Conservation (phyloP, 352 stramenopile species). For the Ochromonadaceae sp. region DNA sequence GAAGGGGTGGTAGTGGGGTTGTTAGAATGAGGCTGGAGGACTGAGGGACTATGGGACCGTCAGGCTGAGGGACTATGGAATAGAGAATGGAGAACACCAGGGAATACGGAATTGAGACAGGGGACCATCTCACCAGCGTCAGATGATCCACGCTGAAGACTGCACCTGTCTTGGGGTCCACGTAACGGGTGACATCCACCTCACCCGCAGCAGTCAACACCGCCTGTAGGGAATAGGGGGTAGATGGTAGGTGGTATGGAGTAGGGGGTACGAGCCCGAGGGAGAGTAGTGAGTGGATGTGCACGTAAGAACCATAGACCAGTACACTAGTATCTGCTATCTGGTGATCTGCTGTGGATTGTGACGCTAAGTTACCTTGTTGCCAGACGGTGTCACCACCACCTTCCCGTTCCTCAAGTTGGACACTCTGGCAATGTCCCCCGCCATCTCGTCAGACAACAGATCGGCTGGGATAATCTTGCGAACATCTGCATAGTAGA, state of each 20-base stretch:
- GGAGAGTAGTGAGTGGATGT: no score
- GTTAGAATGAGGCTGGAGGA: not conserved
- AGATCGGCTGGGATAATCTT: slow-evolving; percentile 54
- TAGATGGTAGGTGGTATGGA: no score
- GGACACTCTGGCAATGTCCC: slow-evolving; percentile 52
- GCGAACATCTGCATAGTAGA: slow-evolving; percentile 44
- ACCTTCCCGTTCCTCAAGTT: slow-evolving; percentile 51
- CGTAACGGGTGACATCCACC: slow-evolving; percentile 57
- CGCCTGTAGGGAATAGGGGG: not conserved
- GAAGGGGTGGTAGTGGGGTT: no score
- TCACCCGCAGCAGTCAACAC: slow-evolving; percentile 16
- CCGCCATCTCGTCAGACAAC: slow-evolving; percentile 47
- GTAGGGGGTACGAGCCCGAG: no score
- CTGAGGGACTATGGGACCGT: not conserved
- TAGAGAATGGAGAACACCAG: slow-evolving; percentile 34
- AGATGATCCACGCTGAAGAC: slow-evolving; percentile 66
- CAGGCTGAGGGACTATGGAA: slow-evolving; percentile 26
- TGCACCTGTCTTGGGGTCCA: slow-evolving; percentile 51
- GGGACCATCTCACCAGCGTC: slow-evolving; percentile 32
- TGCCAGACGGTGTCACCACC: slow-evolving; percentile 46
- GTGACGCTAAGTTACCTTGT: slow-evolving; percentile 50
- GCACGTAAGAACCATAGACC: no score
- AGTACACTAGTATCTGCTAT: no score
- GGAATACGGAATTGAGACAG: no score
- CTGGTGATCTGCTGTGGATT: no score